A percentile compares a stretch with the other conserved stretches of the same genome.
Evolutionary conservation across 1,139 yeast species (phyloP).

Genomic region (Diutina sp.): DNA sequence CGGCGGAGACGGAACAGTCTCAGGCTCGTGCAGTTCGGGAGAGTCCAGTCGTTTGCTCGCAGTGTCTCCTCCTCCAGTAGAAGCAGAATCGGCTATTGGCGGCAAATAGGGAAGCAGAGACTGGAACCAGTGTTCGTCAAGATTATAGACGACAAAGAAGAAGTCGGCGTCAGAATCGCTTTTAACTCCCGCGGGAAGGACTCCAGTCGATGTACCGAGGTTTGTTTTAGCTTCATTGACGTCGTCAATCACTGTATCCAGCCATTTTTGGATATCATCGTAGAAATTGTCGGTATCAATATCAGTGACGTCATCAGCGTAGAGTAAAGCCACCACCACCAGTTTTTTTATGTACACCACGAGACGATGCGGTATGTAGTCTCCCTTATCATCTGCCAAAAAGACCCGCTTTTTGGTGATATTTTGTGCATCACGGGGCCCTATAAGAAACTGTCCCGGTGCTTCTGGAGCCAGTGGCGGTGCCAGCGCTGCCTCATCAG

Average conservation of each 20-base stretch:
- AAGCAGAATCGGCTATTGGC: slow-evolving; percentile 6
- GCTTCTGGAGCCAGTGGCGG: background rate
- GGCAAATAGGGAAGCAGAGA: slow-evolving; percentile 30
- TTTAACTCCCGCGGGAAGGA: background rate
- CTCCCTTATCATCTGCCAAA: background rate
- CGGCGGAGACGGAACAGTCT: background rate
- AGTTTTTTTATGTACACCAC: background rate
- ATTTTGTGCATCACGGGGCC: background rate
- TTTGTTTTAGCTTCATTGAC: background rate
- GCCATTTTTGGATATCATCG: background rate
- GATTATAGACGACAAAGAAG: slow-evolving; percentile 24
- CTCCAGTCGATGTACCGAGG: background rate
- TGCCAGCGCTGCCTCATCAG: background rate
- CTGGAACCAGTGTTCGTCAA: slow-evolving; percentile 14
- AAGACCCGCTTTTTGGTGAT: slow-evolving; percentile 1
- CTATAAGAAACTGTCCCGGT: background rate
- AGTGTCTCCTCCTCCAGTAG: background rate
- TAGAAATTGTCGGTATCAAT: background rate
- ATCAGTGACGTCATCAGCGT: background rate
- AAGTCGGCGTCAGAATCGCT: slow-evolving; percentile 12
- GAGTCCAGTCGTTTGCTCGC: slow-evolving; percentile 2
- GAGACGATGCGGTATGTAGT: background rate
- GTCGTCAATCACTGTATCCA: background rate
- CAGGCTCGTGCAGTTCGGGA: slow-evolving; percentile 6
- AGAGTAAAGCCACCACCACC: background rate